Conservation (phyloP, 805 yeast genomes). For the Metschnikowia noctiluminum region DNA sequence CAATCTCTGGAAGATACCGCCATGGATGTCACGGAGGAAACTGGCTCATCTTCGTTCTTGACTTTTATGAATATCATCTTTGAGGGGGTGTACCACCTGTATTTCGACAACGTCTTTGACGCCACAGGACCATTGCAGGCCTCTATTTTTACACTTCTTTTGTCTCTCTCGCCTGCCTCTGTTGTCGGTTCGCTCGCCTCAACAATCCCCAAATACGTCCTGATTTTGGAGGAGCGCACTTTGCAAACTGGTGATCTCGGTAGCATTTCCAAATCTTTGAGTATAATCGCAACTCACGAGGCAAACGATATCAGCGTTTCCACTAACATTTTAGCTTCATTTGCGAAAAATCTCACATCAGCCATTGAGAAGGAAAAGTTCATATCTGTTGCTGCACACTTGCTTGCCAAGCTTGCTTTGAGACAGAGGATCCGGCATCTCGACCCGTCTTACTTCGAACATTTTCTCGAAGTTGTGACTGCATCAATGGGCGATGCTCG, state of each 20-base stretch:
- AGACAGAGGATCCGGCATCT: conserved; percentile 22
- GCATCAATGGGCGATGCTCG: conserved; percentile 20
- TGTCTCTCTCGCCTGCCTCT: conserved; percentile 30
- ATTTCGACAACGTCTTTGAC: conserved; percentile 10
- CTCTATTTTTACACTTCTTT: conserved; percentile 29
- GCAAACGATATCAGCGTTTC: conserved; percentile 10
- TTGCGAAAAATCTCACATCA: conserved; percentile 10
- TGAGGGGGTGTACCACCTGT: conserved; percentile 31
- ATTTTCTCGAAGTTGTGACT: conserved; percentile 14
- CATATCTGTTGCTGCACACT: conserved; percentile 38
- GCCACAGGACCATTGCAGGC: conserved; percentile 31
- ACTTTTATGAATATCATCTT: conserved; percentile 32
- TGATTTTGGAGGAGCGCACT: conserved; percentile 21
- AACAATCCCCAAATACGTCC: conserved; percentile 21
- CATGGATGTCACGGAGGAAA: conserved; percentile 17
- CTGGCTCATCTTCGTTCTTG: background rate
- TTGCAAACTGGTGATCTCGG: conserved; percentile 22
- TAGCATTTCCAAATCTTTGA: conserved; percentile 44
- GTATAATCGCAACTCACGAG: conserved; percentile 48
- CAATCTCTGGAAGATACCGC: conserved; percentile 17
- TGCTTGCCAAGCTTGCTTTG: conserved; percentile 45
- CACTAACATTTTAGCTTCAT: background rate
- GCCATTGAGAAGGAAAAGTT: conserved; percentile 18
- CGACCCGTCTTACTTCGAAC: conserved; percentile 7
- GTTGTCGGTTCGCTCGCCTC: conserved; percentile 22